Percentiles rank a stretch among this genome's conserved stretches.
Evolutionary conservation across 257 asterid genomes (phyloP).

Genomic region (Thymus quinquecostatus): DNA sequence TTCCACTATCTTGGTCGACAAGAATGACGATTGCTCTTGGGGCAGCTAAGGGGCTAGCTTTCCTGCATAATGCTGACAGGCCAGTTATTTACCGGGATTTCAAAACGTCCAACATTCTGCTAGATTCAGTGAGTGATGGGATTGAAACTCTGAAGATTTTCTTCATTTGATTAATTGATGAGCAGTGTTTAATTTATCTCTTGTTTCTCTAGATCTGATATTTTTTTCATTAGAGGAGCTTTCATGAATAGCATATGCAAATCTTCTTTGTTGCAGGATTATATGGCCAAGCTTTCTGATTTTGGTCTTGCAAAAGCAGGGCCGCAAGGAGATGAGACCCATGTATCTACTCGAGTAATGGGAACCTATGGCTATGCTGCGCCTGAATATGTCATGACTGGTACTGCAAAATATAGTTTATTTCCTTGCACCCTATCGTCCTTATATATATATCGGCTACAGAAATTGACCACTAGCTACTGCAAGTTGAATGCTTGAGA

Average conservation of each 20-base stretch:
- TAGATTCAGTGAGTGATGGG: slow-evolving; percentile 78
- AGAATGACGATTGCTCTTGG: slow-evolving; percentile 99
- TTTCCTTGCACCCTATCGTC: slow-evolving; percentile 19
- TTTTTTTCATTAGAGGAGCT: slow-evolving; percentile 4
- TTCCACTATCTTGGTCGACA: slow-evolving; percentile 88
- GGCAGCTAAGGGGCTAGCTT: slow-evolving; percentile 99
- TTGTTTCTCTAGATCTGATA: not conserved
- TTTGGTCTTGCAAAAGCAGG: slow-evolving; percentile 99
- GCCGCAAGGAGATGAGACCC: slow-evolving; percentile 99
- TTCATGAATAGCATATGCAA: slow-evolving; percentile 18
- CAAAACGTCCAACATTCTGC: slow-evolving; percentile 92
- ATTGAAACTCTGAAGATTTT: slow-evolving; percentile 9
- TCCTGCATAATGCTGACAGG: slow-evolving; percentile 96
- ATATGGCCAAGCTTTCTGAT: slow-evolving; percentile 95
- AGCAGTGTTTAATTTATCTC: slow-evolving; percentile 10
- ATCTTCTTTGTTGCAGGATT: slow-evolving; percentile 67
- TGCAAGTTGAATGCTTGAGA: slow-evolving; percentile 7
- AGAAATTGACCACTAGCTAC: slow-evolving; percentile 19
- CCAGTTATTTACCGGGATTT: slow-evolving; percentile 98
- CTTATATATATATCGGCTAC: slow-evolving; percentile 18
- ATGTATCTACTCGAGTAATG: slow-evolving; percentile 98
- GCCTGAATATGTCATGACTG: slow-evolving; percentile 99
- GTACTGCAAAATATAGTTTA: slow-evolving; percentile 40
- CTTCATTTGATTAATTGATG: not conserved
- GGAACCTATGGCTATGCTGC: slow-evolving; percentile 99